phyloP scores from a whole-genome alignment of 495 filamentous ascomycete species.

The Penicillium silybi region DNA sequence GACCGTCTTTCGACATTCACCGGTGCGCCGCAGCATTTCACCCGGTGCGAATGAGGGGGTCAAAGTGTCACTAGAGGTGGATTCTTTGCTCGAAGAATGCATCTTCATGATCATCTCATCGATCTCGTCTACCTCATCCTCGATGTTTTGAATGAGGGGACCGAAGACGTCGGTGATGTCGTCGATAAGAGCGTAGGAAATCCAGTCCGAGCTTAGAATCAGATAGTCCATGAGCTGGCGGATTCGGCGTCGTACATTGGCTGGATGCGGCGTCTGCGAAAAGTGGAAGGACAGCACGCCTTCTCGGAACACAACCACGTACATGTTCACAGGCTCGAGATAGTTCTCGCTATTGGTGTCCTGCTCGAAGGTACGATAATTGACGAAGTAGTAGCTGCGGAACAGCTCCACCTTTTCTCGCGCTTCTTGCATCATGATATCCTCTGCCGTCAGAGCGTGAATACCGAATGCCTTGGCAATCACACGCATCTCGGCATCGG shows the following conservation, averaged over 20 bases:
- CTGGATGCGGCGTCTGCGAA: slow-evolving; percentile 85
- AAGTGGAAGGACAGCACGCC: slow-evolving; percentile 96
- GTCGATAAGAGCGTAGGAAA: slow-evolving; percentile 95
- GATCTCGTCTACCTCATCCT: slow-evolving; percentile 85
- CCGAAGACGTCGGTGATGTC: slow-evolving; percentile 96
- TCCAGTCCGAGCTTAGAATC: slow-evolving; percentile 92
- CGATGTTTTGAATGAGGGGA: slow-evolving; percentile 83
- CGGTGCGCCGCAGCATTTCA: slow-evolving; percentile 85
- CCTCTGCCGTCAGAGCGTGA: slow-evolving; percentile 89
- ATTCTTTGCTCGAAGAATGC: slow-evolving; percentile 54
- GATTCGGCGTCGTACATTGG: slow-evolving; percentile 90
- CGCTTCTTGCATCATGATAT: slow-evolving; percentile 95
- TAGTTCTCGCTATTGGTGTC: slow-evolving; percentile 83
- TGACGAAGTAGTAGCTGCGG: slow-evolving; percentile 95
- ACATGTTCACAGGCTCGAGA: slow-evolving; percentile 94
- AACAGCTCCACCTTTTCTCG: slow-evolving; percentile 98
- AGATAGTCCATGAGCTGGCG: slow-evolving; percentile 93
- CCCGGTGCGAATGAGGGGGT: slow-evolving; percentile 54
- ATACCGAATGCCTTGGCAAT: slow-evolving; percentile 91
- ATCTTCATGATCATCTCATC: slow-evolving; percentile 76
- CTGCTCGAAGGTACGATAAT: slow-evolving; percentile 96
- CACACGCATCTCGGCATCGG: slow-evolving; percentile 87
- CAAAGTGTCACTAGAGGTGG: slow-evolving; percentile 26
- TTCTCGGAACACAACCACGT: slow-evolving; percentile 93
- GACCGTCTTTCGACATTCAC: slow-evolving; percentile 92